Base-by-base conservation (phyloP, 140 eudicot species). In the Cichorium intybus region DNA sequence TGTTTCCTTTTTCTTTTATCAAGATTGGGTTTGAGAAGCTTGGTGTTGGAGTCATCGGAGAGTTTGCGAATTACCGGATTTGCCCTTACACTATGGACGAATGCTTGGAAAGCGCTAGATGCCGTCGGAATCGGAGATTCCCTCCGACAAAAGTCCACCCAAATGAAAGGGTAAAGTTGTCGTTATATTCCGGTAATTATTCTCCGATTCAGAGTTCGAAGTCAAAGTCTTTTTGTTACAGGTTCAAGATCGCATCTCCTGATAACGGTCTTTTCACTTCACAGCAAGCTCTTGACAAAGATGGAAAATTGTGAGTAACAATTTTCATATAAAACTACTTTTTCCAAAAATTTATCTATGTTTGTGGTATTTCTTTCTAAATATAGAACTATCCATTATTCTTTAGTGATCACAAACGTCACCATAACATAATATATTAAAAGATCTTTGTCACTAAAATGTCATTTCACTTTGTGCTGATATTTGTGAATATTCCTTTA, bases 91-190 rank as follows among this genome's bases (percentile, higher is more conserved):
- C 20, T 87, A 49, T 90, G 97, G 95, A 69, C 85, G 48, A 90
- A 90, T 49, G 97, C 84, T 24, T 90, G 95, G 95, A 83, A 73
- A 80, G 97, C 95, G 15, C 57, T 90, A 16, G 97, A 90, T 75
- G 93, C 85, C 17, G 68, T 90, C 10, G 97, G 95, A 45, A 34
- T 84, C 54, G 97, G 87, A 23, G 75, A 81, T 31, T 33, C 67
- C 24, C 78, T 89, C 1, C 47, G 95, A 55, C 70, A 69, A 41
- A 75, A 47, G 7, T 85, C 87, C 33, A 51, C 64, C 1, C 85
- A 65, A 47, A 73, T 88, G 56, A 75, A 24, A 31, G 87, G 96
- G 95, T 88, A 76, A 66, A 64, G 0, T 4, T n/a, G 47, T 26
- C 26, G 11, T 10, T 62, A 41, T 22, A 54, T 45, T 50, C 18